phyloP scores from a whole-genome alignment of 306 rosid genomes.

The Ormosia semicastrata region DNA sequence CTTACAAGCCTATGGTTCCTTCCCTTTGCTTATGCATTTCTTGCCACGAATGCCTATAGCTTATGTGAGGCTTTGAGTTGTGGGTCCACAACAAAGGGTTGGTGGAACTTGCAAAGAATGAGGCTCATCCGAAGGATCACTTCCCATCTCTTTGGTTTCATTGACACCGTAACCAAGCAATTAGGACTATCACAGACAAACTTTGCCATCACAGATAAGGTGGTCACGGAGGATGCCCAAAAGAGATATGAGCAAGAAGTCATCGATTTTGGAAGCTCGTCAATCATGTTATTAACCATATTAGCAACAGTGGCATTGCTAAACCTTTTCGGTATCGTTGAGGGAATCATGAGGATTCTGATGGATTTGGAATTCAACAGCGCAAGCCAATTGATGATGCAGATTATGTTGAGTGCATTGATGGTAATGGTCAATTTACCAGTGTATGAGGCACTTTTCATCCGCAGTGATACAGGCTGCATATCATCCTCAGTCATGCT shows the following conservation, averaged over 20 bases:
- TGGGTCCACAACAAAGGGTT: conserved; percentile 45
- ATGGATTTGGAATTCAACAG: not conserved
- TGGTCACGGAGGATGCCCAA: conserved; percentile 41
- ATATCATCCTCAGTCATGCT: conserved; percentile 43
- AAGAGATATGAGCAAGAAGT: conserved; percentile 53
- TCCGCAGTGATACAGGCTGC: conserved; percentile 54
- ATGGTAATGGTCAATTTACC: conserved; percentile 27
- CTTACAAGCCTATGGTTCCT: conserved; percentile 56
- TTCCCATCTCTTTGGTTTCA: conserved; percentile 49
- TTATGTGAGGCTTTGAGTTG: conserved; percentile 42
- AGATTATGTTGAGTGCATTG: conserved; percentile 20
- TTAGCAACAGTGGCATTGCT: conserved; percentile 57
- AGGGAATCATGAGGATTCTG: conserved; percentile 38
- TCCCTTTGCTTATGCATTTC: conserved; percentile 61
- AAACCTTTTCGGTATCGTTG: conserved; percentile 41
- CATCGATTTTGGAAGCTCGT: conserved; percentile 64
- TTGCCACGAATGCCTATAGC: conserved; percentile 43
- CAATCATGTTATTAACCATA: conserved; percentile 35
- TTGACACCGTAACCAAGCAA: conserved; percentile 40
- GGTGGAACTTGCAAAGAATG: conserved; percentile 73
- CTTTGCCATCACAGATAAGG: conserved; percentile 53
- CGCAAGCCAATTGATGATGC: conserved; percentile 18
- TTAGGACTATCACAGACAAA: conserved; percentile 53
- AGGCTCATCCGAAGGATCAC: conserved; percentile 51
- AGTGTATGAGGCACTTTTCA: conserved; percentile 55